Evolutionary conservation across 495 filamentous ascomycete species (phyloP).

Genomic region (Lophium mytilinum): DNA sequence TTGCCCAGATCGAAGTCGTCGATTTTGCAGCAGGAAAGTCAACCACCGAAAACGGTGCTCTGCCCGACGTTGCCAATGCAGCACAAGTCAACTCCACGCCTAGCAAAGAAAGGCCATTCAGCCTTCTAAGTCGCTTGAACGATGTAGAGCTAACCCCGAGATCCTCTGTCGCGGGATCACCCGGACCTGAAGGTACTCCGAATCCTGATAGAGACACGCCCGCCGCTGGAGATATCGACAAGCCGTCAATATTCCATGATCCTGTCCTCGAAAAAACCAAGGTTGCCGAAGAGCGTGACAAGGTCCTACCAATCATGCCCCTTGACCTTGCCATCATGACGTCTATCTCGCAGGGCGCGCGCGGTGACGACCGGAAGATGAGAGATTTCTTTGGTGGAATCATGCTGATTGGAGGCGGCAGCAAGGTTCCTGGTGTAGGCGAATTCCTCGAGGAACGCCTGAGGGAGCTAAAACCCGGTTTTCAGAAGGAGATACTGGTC

Average conservation of each 20-base stretch:
- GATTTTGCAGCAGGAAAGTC: conserved; percentile 32
- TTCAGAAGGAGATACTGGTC: conserved; percentile 77
- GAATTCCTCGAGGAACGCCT: conserved; percentile 74
- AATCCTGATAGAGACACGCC: conserved; percentile 52
- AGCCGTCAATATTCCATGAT: conserved; percentile 22
- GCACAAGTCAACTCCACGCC: conserved; percentile 45
- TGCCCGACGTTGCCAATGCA: conserved; percentile 25
- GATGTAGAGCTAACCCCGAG: conserved; percentile 62
- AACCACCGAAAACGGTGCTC: conserved; percentile 53
- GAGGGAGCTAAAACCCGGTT: conserved; percentile 57
- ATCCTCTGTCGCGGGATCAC: conserved; percentile 79
- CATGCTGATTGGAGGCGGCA: conserved; percentile 90
- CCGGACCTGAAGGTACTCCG: conserved; percentile 59
- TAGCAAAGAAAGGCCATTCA: conserved; percentile 31
- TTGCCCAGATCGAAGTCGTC: conserved; percentile 70
- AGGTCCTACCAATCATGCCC: conserved; percentile 69
- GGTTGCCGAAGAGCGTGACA: conserved; percentile 61
- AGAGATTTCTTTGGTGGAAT: conserved; percentile 87
- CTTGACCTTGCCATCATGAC: conserved; percentile 86
- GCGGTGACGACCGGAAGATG: conserved; percentile 84
- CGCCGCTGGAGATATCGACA: conserved; percentile 37
- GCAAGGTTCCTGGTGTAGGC: conserved; percentile 67
- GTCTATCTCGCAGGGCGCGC: conserved; percentile 76
- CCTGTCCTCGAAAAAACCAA: conserved; percentile 31
- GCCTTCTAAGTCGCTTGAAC: conserved; percentile 47